A percentile compares a stretch with the other conserved stretches of the same genome.
Evolutionary conservation across 2,329 filamentous ascomycete species (phyloP).

Genomic region (Coniella lustricola): DNA sequence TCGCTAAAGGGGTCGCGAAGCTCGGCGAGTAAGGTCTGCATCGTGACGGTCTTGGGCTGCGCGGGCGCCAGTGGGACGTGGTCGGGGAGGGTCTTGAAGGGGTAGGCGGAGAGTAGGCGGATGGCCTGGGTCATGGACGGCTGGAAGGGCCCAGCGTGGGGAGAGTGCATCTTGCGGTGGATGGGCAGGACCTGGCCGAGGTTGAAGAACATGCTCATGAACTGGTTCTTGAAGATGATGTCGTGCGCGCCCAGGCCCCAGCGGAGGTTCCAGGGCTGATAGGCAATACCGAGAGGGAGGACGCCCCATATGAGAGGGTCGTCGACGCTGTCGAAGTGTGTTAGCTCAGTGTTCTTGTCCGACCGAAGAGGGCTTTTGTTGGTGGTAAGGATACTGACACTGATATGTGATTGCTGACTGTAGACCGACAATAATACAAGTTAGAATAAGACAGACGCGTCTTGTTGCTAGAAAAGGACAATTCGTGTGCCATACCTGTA

Average conservation of each 20-base stretch:
- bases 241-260: slow-evolving; percentile 92
- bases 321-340: slow-evolving; percentile 60
- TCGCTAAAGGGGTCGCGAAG: slow-evolving; percentile 44
- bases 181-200: slow-evolving; percentile 86
- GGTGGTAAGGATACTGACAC: slow-evolving; percentile 63
- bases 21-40: slow-evolving; percentile 19
- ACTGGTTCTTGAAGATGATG: slow-evolving; percentile 84
- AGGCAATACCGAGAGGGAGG: slow-evolving; percentile 66
- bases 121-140: slow-evolving; percentile 82
- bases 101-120: slow-evolving; percentile 63
- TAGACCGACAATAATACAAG: slow-evolving; percentile 7
- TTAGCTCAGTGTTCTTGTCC: neutral
- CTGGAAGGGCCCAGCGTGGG: slow-evolving; percentile 79
- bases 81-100: slow-evolving; percentile 30
- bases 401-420: slow-evolving; percentile 82
- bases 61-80: slow-evolving; percentile 9
- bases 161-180: slow-evolving; percentile 72
- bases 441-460: neutral
- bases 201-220: slow-evolving; percentile 72
- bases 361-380: neutral
- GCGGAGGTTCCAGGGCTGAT: slow-evolving; percentile 67
- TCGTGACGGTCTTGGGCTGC: slow-evolving; percentile 9
- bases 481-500: slow-evolving; percentile 53
- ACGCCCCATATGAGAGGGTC: slow-evolving; percentile 93
- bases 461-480: neutral